Percentiles rank a stretch among this genome's conserved stretches.
phyloP scores from a whole-genome alignment of 2,329 filamentous ascomycete species.

The Arthrocladium fulminans region DNA sequence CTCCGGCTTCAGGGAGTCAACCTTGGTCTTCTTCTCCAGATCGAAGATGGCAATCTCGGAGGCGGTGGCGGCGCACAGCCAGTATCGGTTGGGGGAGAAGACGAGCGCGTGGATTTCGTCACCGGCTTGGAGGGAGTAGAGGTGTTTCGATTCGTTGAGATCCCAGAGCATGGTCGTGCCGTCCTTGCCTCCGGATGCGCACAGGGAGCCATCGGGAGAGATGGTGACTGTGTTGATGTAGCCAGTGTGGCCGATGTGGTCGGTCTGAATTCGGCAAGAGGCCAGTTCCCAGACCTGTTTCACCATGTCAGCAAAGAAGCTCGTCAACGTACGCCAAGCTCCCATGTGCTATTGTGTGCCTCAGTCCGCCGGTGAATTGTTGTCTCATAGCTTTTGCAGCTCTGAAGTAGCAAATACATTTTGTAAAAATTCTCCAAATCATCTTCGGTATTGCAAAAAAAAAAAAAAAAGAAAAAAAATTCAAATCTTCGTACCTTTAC shows the following conservation, averaged over 20 bases:
- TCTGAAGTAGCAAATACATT: conserved; percentile 99
- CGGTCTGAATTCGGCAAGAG: conserved; percentile 98
- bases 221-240: conserved; percentile 99
- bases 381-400: conserved; percentile 90
- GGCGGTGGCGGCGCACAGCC: conserved; percentile 96
- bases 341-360: conserved; percentile 24
- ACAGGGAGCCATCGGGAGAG: conserved; percentile 97
- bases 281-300: conserved; percentile 95
- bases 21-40: conserved; percentile 99
- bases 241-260: conserved; percentile 99
- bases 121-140: conserved; percentile 98
- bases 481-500: conserved; percentile 74
- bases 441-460: conserved; percentile 77
- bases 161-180: conserved; percentile 99
- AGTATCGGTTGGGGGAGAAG: conserved; percentile 99
- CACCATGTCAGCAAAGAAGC: conserved; percentile 27
- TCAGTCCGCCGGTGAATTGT: conserved; percentile 87
- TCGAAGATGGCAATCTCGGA: conserved; percentile 99
- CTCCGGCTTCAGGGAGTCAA: conserved; percentile 86
- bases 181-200: conserved; percentile 98
- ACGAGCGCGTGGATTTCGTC: conserved; percentile 99
- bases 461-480: conserved; percentile 15
- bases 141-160: conserved; percentile 99
- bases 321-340: conserved; percentile 23
- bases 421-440: conserved; percentile 64